phyloP scores from a whole-genome alignment of 345 rosid species.

The Pistacia atlantica region DNA sequence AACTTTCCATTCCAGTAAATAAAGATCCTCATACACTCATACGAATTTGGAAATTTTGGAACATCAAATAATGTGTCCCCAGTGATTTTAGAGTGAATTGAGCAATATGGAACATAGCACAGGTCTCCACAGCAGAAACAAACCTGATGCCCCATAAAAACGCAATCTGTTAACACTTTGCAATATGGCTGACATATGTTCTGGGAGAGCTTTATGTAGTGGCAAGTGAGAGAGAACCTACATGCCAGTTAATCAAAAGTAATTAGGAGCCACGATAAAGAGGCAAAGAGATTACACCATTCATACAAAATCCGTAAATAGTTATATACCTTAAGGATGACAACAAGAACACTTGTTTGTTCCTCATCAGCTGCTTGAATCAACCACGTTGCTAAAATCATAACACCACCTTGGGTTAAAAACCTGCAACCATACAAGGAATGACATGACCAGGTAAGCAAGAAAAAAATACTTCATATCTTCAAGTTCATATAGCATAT shows the following conservation, averaged over 20 bases:
- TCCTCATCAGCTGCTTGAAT: conserved; percentile 88
- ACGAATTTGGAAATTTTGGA: too few relatives aligned
- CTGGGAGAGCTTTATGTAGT: conserved; percentile 82
- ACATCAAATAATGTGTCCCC: too few relatives aligned
- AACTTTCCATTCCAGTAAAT: too few relatives aligned
- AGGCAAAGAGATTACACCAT: not conserved
- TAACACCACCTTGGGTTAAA: conserved; percentile 83
- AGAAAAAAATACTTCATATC: conserved; percentile 10
- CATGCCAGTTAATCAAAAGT: conserved; percentile 26
- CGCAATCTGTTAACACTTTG: conserved; percentile 85
- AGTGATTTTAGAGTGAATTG: too few relatives aligned
- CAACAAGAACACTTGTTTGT: conserved; percentile 75
- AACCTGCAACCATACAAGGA: conserved; percentile 58
- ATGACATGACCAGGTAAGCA: conserved; percentile 10
- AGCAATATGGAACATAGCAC: not conserved
- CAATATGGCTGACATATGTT: conserved; percentile 89
- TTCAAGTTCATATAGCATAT: conserved; percentile 11
- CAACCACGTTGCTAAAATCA: conserved; percentile 94
- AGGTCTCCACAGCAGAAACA: conserved; percentile 30
- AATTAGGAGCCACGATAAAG: conserved; percentile 22
- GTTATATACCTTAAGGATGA: conserved; percentile 61
- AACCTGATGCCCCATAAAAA: conserved; percentile 86
- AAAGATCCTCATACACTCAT: too few relatives aligned
- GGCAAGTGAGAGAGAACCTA: conserved; percentile 94
- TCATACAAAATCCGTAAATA: conserved; percentile 2